A percentile compares a stretch with the other conserved stretches of the same genome.
phyloP scores from a whole-genome alignment of 331 rosid genomes.

The Malus hybrid region DNA sequence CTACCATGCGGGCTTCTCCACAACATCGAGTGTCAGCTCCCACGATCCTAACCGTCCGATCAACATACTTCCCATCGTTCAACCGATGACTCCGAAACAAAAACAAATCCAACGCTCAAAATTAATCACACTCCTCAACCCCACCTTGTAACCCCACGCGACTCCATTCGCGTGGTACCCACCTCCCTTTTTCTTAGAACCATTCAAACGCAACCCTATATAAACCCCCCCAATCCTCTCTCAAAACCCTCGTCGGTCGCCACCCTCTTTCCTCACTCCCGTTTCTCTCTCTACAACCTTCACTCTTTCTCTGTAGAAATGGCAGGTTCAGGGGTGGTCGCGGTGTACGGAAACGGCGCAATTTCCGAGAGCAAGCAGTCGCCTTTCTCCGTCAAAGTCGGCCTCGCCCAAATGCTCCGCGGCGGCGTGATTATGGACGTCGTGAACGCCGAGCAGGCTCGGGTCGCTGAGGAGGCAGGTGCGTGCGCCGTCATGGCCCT shows the following conservation, averaged over 20 bases:
- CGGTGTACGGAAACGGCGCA: conserved; percentile 37
- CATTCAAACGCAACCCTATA: conserved; percentile 8
- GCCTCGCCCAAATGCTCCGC: conserved; percentile 42
- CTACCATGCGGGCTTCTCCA: background rate
- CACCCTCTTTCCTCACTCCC: background rate
- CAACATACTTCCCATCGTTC: background rate
- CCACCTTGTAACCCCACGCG: background rate
- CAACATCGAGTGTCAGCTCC: background rate
- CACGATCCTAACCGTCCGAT: conserved; percentile 1
- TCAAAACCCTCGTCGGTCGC: conserved; percentile 10
- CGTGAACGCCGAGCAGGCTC: conserved; percentile 43
- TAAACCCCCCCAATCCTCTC: conserved; percentile 6
- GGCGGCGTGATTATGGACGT: conserved; percentile 47
- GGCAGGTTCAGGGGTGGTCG: conserved; percentile 38
- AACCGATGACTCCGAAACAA: background rate
- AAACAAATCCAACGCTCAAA: background rate
- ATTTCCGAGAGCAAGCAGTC: conserved; percentile 31
- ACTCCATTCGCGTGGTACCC: background rate
- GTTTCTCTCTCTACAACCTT: background rate
- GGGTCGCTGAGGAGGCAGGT: conserved; percentile 35
- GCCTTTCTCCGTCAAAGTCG: conserved; percentile 33
- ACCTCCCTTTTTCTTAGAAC: conserved; percentile 2
- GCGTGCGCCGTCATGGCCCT: conserved; percentile 42
- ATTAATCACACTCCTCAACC: background rate
- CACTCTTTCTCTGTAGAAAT: background rate